Conservation (phyloP, 306 rosid genomes). For the Cicer cuneatum region DNA sequence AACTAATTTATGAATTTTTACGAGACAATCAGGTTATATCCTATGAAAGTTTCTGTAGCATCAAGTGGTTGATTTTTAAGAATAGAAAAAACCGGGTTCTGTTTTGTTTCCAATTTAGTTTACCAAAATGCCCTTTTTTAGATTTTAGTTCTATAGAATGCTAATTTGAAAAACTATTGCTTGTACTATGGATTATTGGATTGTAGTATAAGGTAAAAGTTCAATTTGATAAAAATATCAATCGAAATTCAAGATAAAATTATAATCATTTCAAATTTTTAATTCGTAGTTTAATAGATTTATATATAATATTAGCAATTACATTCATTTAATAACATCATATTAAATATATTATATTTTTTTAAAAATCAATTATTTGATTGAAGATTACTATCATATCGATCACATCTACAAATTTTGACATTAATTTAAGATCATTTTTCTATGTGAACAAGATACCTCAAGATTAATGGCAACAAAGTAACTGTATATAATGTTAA, state of each 20-base stretch:
- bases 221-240: background rate
- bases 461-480: no score
- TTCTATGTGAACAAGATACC: no score
- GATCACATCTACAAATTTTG: no score
- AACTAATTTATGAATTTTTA: slow-evolving; percentile 47
- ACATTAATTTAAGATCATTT: no score
- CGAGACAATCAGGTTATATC: slow-evolving; percentile 38
- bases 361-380: no score
- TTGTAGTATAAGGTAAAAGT: background rate
- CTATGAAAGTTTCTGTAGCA: slow-evolving; percentile 29
- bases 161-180: background rate
- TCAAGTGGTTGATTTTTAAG: slow-evolving; percentile 32
- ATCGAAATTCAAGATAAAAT: background rate
- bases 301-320: background rate
- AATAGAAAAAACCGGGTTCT: slow-evolving; percentile 37
- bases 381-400: no score
- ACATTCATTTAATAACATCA: no score
- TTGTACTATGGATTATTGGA: slow-evolving; percentile 4
- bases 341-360: no score
- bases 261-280: background rate
- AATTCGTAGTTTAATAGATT: background rate
- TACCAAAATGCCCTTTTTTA: slow-evolving; percentile 19
- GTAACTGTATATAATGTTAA: no score
- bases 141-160: background rate
- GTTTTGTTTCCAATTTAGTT: background rate